Conservation (phyloP, 176 grass and related monocot genomes). For the Thalia dealbata region DNA sequence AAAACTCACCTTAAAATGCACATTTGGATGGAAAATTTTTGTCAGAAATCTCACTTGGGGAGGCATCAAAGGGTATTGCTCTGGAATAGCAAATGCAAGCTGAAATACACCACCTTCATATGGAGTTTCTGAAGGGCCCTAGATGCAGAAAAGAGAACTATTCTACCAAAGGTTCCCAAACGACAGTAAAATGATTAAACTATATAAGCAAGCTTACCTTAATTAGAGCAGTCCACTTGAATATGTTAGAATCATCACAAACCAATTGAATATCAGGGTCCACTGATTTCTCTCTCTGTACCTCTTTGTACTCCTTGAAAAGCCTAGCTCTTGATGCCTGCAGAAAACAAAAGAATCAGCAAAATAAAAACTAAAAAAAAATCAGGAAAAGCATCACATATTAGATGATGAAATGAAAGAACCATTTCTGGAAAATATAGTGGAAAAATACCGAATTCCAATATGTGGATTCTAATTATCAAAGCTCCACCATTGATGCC, state of each 20-base stretch:
- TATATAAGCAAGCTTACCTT: slow-evolving; percentile 23
- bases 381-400: too few relatives aligned
- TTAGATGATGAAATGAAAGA: too few relatives aligned
- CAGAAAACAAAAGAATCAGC: slow-evolving; percentile 3
- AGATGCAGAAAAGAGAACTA: slow-evolving; percentile 6
- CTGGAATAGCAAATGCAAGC: slow-evolving; percentile 83
- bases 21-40: slow-evolving; percentile 99
- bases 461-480: too few relatives aligned
- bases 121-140: slow-evolving; percentile 95
- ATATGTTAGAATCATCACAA: slow-evolving; percentile 95
- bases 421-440: too few relatives aligned
- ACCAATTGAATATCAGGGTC: slow-evolving; percentile 97
- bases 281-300: slow-evolving; percentile 80
- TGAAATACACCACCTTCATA: slow-evolving; percentile 94
- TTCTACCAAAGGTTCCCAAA: neutral
- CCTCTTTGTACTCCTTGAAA: slow-evolving; percentile 95
- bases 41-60: slow-evolving; percentile 96
- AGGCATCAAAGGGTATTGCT: slow-evolving; percentile 93
- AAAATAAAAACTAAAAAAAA: neutral
- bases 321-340: slow-evolving; percentile 92
- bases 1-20: slow-evolving; percentile 89
- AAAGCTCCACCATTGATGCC: too few relatives aligned
- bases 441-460: too few relatives aligned
- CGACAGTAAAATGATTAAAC: neutral
- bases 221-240: slow-evolving; percentile 96